Conservation (phyloP, 202 grass and related monocot genomes). For the Eragrostis tef region DNA sequence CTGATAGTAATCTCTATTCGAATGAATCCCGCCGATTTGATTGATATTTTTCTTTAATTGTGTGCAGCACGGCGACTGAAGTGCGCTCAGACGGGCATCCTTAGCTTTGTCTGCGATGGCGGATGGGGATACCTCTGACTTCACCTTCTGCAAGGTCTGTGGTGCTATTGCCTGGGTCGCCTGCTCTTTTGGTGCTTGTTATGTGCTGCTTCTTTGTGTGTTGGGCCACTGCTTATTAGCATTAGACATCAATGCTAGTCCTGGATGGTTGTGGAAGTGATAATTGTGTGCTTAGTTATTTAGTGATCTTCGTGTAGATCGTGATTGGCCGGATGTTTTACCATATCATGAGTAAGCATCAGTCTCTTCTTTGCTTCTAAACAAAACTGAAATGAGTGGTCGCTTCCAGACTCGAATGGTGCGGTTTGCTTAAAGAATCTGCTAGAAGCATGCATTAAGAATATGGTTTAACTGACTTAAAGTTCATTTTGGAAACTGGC, state of each 20-base stretch:
- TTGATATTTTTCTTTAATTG: background rate
- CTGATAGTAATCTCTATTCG: background rate
- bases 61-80: background rate
- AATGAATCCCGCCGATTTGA: background rate
- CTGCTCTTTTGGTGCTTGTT: background rate
- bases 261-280: background rate
- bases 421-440: background rate
- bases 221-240: background rate
- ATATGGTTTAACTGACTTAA: background rate
- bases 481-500: background rate
- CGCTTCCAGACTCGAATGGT: background rate
- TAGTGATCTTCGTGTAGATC: background rate
- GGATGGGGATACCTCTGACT: constrained; percentile 59
- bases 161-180: background rate
- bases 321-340: constrained; percentile 5
- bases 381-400: background rate
- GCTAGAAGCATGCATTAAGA: background rate
- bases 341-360: background rate
- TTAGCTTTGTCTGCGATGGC: constrained; percentile 48
- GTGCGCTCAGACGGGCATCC: background rate
- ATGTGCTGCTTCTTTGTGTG: background rate
- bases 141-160: constrained; percentile 80
- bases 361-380: background rate
- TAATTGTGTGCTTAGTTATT: background rate
- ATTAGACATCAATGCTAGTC: background rate